Evolutionary conservation across 2,329 filamentous ascomycete species (phyloP), one percentile per base, ranked within the genome.

Genomic region (Sclerotinia glacialis): DNA sequence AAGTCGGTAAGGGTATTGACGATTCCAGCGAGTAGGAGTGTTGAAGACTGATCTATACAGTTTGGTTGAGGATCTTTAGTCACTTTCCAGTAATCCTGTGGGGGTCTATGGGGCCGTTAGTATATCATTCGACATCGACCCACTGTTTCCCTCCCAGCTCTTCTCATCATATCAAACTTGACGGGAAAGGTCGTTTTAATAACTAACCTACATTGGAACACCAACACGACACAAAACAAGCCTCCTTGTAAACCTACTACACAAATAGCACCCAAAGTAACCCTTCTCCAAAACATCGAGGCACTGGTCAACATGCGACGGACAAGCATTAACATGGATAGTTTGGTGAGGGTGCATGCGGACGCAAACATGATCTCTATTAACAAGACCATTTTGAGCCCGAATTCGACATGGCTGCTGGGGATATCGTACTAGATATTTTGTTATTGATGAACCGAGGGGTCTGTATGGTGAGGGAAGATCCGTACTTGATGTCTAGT

Each of bases 1-100:
- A 88, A 80, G 74, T 89, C 85, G 8, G 85, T 86, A 53, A 83
- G 72, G 56, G 86, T 86, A 74, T 88, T 88, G 69, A 86, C 80
- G 37, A 84, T 81, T 2, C 85, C 85, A 46, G 86, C 80, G 46
- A 80, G 79, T 40, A 84, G 79, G 37, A 86, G 79, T 61, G 85
- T 83, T 0, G 78, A 76, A 2, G 82, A 79, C 68, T 87, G 79
- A 34, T 83, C 72, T 49, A 85, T 81, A 55, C 82, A 80, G 23
- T 81, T 72, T 26, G 70, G 71, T 54, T 77, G 75, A 1, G 76
- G 74, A 26, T 66, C 62, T 21, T 64, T 14, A 0, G 77, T 76
- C 1, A 79, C 62, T 14, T 74, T 76, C 79, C 79, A 81, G 69
- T 77, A 79, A 18, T 74, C 74, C 37, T 76, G 77, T 4, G 79